Base-by-base conservation (phyloP, 2,329 filamentous ascomycete genomes). In the Diaporthe citri region DNA sequence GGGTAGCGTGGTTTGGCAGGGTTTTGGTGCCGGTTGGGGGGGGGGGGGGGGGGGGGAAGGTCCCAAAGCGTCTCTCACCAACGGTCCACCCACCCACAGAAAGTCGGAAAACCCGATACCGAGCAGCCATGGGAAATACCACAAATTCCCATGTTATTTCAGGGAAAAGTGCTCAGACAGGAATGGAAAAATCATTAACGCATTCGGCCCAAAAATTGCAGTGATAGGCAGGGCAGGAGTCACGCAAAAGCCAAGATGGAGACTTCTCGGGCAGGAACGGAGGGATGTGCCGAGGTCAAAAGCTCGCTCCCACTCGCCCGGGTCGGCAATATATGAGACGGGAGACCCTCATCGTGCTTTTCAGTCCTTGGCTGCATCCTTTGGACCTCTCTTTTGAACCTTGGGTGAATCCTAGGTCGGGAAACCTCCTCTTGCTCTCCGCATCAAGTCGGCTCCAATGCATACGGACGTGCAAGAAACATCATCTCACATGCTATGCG, bases 271-370 rank as follows among this genome's bases (percentile, higher is more conserved):
- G 71, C 57, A 64, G 57, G 60, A 52, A 72, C 71, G 71, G 71
- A 72, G 59, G 71, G 36, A 41, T 64, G 43, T 64, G 46, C 71
- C 71, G 71, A 72, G 57, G 71, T 72, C 71, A 72, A 56, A 56
- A 67, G 34, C 48, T 41, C 34, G 34, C 57, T 51, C 48, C 60
- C 71, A 52, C 46, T 55, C 20, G 12, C 36, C 71, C 48, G 57
- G 57, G 28, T 39, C 25, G 46, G n/a, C 41, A 51, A 43, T 60
- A 59, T 72, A 34, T 64, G 36, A 72, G 51, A 72, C 43, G 28
- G 17, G 10, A 31, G 17, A 15, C 10, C 34, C 56, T n/a, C 57
- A 52, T 71, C 66, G 34, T 57, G 48, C n/a, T 41, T 36, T 41
- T 4, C 28, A 17, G 39, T 1, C 9, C 17, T 13, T 70, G 15